Evolutionary conservation across 139 green algal genomes (phyloP), one percentile per base, ranked within the genome.

Genomic region (Desmodesmus armatus): DNA sequence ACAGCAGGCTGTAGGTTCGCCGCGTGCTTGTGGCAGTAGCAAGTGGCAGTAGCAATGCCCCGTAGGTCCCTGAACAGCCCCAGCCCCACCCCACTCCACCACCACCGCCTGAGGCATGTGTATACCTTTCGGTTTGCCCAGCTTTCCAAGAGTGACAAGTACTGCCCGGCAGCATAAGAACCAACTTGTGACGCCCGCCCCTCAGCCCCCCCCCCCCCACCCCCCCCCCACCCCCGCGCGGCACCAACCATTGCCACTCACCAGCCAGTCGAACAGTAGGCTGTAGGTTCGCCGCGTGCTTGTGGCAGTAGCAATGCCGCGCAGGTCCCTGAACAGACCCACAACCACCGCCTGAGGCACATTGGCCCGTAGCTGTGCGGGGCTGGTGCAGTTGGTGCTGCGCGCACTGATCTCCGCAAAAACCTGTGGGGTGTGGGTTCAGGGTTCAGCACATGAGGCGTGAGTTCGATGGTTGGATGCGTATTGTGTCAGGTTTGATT

Each of bases 221-320:
- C n/a, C n/a, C n/a, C n/a, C n/a, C n/a, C n/a, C n/a, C n/a, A n/a
- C n/a, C n/a, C n/a, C 51, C n/a, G n/a, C n/a, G n/a, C n/a, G n/a
- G n/a, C n/a, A n/a, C n/a, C n/a, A n/a, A n/a, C n/a, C n/a, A n/a
- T n/a, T n/a, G n/a, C n/a, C n/a, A n/a, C n/a, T n/a, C n/a, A n/a
- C n/a, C 13, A 99, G 91, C 97, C 96, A 99, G 87, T 99, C 96
- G 85, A 99, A 99, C 29, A 99, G 84, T 75, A 96, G 78, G 75
- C 90, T 88, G 93, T 97, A 97, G 0, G 93, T 97, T 25, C 92
- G 82, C 9, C 96, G 87, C 43, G 90, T 97, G 90, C 94, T 95
- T 67, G 97, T 98, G 78, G 97, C 96, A 53, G 93, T 86, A 21
- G 95, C 93, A 75, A 99, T 95, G 53, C 97, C 97, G 0, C 97